These are phyloP conservation scores for Alternaria sp. DNA, from an alignment of 2,329 filamentous ascomycete species.

Conservation along the genomic window DNA sequence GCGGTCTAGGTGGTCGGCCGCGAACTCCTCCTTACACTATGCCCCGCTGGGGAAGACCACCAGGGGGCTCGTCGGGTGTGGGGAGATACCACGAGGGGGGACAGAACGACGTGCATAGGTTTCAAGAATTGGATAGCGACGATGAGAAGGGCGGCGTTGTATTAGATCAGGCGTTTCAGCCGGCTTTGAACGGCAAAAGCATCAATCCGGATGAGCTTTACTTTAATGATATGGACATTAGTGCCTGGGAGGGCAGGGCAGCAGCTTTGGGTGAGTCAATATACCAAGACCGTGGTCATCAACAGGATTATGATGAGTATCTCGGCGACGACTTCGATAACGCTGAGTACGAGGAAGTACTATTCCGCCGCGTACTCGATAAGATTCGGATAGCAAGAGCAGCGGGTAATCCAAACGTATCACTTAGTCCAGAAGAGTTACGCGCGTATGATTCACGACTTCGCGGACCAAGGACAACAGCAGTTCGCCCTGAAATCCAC, in stretches of 20 bases:
- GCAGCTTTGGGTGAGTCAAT: conserved; percentile 57
- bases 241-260: conserved; percentile 48
- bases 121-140: conserved; percentile 71
- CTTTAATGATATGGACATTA: conserved; percentile 57
- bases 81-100: conserved; percentile 58
- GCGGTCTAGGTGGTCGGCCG: conserved; percentile 99
- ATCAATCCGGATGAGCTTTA: conserved; percentile 56
- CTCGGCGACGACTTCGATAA: conserved; percentile 15
- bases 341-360: conserved; percentile 69
- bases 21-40: conserved; percentile 93
- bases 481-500: conserved; percentile 33
- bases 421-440: conserved; percentile 79
- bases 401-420: conserved; percentile 78
- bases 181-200: conserved; percentile 35
- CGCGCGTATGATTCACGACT: conserved; percentile 75
- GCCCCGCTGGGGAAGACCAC: conserved; percentile 99
- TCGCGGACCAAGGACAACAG: conserved; percentile 55
- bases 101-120: conserved; percentile 55
- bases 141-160: conserved; percentile 56
- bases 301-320: conserved; percentile 58
- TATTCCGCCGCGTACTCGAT: conserved; percentile 79
- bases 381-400: conserved; percentile 80
- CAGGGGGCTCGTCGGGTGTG: conserved; percentile 69
- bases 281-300: conserved; percentile 57
- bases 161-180: conserved; percentile 50